Conservation (phyloP, 2,329 filamentous ascomycete genomes). For the Colletotrichum chrysophilum region DNA sequence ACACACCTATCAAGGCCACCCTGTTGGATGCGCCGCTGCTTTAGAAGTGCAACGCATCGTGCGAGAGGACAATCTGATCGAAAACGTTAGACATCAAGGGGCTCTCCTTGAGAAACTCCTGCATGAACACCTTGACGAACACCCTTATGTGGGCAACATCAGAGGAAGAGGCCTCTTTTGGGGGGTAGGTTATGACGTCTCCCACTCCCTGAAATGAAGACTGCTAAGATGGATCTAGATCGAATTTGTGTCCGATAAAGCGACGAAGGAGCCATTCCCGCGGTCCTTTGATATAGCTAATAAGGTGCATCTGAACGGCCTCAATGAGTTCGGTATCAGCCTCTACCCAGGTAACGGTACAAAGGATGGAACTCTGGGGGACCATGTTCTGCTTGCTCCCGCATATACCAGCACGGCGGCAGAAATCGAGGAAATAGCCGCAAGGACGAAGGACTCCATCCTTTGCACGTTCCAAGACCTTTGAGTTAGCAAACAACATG, state of each 20-base stretch:
- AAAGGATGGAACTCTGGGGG: slow-evolving; percentile 25
- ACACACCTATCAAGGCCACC: slow-evolving; percentile 67
- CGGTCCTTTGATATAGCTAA: slow-evolving; percentile 32
- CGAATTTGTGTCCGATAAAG: slow-evolving; percentile 32
- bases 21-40: slow-evolving; percentile 63
- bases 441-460: slow-evolving; percentile 20
- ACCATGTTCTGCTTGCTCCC: slow-evolving; percentile 27
- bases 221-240: slow-evolving; percentile 16
- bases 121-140: slow-evolving; percentile 24
- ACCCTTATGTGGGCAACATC: slow-evolving; percentile 33
- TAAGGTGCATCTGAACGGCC: slow-evolving; percentile 39
- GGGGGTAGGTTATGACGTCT: slow-evolving; percentile 21
- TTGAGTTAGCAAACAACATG: background rate
- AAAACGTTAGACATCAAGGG: slow-evolving; percentile 63
- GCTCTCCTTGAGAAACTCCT: slow-evolving; percentile 16
- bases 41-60: slow-evolving; percentile 68
- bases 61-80: slow-evolving; percentile 58
- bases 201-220: no score
- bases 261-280: slow-evolving; percentile 30
- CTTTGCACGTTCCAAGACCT: background rate
- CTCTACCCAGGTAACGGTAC: slow-evolving; percentile 43
- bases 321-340: slow-evolving; percentile 48
- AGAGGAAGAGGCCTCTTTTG: slow-evolving; percentile 35
- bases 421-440: slow-evolving; percentile 22
- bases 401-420: slow-evolving; percentile 13